Evolutionary conservation across 495 filamentous ascomycete species (phyloP), one percentile per base, ranked within the genome.

Genomic region (Podospora bellae-mahoneyi): DNA sequence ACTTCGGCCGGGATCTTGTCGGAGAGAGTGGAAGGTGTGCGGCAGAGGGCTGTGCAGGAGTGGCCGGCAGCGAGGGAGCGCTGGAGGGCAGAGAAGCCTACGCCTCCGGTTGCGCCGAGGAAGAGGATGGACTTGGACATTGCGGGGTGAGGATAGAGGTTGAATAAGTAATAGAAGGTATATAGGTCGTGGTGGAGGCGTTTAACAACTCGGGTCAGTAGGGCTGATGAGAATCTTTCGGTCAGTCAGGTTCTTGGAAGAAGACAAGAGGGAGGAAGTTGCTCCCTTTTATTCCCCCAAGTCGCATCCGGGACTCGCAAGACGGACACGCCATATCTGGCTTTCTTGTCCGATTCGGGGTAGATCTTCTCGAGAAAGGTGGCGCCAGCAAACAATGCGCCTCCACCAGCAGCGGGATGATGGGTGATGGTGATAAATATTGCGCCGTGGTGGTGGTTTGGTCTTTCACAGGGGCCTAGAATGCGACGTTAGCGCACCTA

Each of bases 21-120:
- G 66, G 74, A 76, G 66, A 92, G 88, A 74, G 89, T 91, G 59
- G 82, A 69, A 4, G 90, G 88, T 3, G 81, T 86, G 27, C 90
- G 88, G 68, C 81, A 88, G 6, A 89, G 82, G 20, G 87, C 82
- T 62, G 80, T 74, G 74, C 81, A 84, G 53, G 76, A 74, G 67
- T 87, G 82, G 59, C 84, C 83, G 2, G 81, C 80, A 13, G 80
- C 77, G 57, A 90, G 82, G 9, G 82, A 74, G 55, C 78, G 78
- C 9, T 79, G 79, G 28, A 89, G 82, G 56, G 82, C 81, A 0
- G 79, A 67, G 59, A 79, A 71, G 55, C 76, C 81, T 70, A 76
- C 79, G 68, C 83, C 86, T 66, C 81, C 83, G 54, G 85, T 88
- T 28, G 85, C 85, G 72, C 86, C 86, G 69, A 88, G 84, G 78